Percentiles rank a stretch among this genome's conserved stretches.
These are phyloP conservation scores for Acanthamoeba sp. DNA, from an alignment of 208 protist genomes.

Conservation along the genomic window DNA sequence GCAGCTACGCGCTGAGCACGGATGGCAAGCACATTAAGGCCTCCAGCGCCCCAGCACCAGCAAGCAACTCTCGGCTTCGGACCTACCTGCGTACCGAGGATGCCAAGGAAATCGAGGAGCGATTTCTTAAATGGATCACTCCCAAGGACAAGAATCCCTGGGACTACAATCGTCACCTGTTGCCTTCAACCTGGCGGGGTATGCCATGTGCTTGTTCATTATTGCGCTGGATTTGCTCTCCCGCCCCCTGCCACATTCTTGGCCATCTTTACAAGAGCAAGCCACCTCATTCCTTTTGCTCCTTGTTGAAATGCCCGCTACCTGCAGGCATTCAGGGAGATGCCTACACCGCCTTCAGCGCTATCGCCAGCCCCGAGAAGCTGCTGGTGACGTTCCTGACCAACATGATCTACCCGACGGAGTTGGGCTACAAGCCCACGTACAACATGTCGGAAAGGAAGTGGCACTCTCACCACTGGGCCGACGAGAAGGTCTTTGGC, in stretches of 20 bases:
- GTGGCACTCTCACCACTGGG: background rate
- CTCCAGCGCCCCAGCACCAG: background rate
- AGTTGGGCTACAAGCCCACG: background rate
- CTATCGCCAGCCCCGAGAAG: background rate
- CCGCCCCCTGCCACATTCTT: no score
- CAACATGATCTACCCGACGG: background rate
- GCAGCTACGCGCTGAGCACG: background rate
- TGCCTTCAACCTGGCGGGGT: background rate
- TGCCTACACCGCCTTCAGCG: background rate
- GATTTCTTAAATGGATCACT: background rate
- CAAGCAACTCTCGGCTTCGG: background rate
- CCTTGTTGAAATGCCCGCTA: no score
- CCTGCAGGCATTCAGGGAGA: background rate
- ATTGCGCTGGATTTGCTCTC: background rate
- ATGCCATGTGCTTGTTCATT: background rate
- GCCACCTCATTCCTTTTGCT: no score
- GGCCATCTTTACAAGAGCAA: no score
- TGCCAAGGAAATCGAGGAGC: background rate
- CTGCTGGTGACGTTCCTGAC: background rate
- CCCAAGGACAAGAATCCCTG: background rate
- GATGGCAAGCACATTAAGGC: background rate
- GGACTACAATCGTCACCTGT: background rate
- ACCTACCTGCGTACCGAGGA: background rate
- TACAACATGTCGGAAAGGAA: background rate
- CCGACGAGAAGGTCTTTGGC: conserved; percentile 1